A percentile compares a stretch with the other conserved stretches of the same genome.
These are phyloP conservation scores for Cyberlindnera xylosilytica DNA, from an alignment of 805 yeast genomes.

Conservation along the genomic window DNA sequence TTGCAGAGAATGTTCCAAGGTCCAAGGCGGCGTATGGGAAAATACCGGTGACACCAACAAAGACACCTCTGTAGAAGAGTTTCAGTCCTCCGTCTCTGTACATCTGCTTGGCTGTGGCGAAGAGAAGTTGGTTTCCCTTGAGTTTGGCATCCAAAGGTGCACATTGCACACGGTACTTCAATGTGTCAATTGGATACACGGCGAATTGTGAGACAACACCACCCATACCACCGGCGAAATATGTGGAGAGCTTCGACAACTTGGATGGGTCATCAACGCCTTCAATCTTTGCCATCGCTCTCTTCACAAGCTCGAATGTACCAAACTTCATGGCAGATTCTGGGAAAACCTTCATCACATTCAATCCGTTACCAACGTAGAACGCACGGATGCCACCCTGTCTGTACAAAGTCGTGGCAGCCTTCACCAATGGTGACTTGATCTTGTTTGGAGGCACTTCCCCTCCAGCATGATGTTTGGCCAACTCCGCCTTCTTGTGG, in stretches of 20 bases:
- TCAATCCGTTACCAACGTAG: slow-evolving; percentile 93
- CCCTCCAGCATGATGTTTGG: slow-evolving; percentile 34
- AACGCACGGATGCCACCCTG: slow-evolving; percentile 88
- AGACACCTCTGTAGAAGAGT: slow-evolving; percentile 81
- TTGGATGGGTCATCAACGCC: slow-evolving; percentile 69
- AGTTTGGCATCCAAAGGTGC: slow-evolving; percentile 67
- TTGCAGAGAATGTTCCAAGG: slow-evolving; percentile 85
- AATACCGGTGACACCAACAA: slow-evolving; percentile 92
- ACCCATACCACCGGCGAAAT: slow-evolving; percentile 92
- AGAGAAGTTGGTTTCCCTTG: slow-evolving; percentile 59
- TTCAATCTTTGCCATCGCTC: slow-evolving; percentile 67
- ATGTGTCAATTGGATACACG: slow-evolving; percentile 93
- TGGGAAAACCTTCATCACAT: slow-evolving; percentile 91
- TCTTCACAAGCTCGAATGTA: slow-evolving; percentile 84
- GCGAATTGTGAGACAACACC: slow-evolving; percentile 92
- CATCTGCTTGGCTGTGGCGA: slow-evolving; percentile 73
- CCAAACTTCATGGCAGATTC: slow-evolving; percentile 98
- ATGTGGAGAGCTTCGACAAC: slow-evolving; percentile 74
- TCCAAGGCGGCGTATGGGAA: slow-evolving; percentile 98
- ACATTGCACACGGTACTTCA: slow-evolving; percentile 91
- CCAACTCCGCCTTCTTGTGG: slow-evolving; percentile 49
- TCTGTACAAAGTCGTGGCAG: slow-evolving; percentile 74
- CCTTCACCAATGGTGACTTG: slow-evolving; percentile 74
- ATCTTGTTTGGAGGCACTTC: slow-evolving; percentile 42
- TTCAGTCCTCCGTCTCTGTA: slow-evolving; percentile 73